These are phyloP conservation scores for Pseudocercospora pini-densiflorae DNA, from an alignment of 2,329 filamentous ascomycete species.

Conservation along the genomic window DNA sequence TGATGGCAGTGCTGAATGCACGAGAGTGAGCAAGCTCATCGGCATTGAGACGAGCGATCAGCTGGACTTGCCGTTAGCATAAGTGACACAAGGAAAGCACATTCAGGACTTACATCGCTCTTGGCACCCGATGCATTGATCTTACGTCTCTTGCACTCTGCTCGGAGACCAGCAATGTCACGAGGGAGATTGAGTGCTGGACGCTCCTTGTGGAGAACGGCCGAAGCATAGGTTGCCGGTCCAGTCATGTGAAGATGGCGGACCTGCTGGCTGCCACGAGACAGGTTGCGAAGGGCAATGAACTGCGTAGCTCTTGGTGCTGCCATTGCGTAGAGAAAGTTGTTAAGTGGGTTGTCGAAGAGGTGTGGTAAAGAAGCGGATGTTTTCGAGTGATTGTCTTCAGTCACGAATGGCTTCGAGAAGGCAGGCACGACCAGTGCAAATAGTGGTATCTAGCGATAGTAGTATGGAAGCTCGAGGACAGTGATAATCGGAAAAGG, in stretches of 20 bases:
- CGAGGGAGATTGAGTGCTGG: constrained; percentile 56
- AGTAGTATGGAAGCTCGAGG: constrained; percentile 6
- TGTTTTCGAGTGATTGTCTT: constrained; percentile 3
- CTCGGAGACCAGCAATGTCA: constrained; percentile 56
- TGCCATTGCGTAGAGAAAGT: constrained; percentile 42
- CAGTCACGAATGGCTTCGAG: neutral
- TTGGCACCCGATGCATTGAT: constrained; percentile 53
- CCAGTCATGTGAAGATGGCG: constrained; percentile 66
- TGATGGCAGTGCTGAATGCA: constrained; percentile 57
- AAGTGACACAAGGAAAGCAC: neutral
- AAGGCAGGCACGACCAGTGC: constrained; percentile 19
- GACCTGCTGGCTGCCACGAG: constrained; percentile 42
- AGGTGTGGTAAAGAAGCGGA: neutral
- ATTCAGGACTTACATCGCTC: constrained; percentile 49
- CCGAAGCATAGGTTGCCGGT: constrained; percentile 59
- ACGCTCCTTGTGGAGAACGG: constrained; percentile 55
- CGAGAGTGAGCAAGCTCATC: constrained; percentile 58
- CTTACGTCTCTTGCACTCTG: constrained; percentile 56
- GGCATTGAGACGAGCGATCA: constrained; percentile 57
- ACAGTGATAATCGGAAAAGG: neutral
- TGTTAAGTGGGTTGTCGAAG: neutral
- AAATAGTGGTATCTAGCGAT: neutral
- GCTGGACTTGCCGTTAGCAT: constrained; percentile 39
- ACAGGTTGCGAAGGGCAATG: constrained; percentile 48
- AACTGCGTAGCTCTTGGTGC: constrained; percentile 48